Base-by-base conservation (phyloP, 768 basidiomycete genomes). In the Serpula lacrymans region DNA sequence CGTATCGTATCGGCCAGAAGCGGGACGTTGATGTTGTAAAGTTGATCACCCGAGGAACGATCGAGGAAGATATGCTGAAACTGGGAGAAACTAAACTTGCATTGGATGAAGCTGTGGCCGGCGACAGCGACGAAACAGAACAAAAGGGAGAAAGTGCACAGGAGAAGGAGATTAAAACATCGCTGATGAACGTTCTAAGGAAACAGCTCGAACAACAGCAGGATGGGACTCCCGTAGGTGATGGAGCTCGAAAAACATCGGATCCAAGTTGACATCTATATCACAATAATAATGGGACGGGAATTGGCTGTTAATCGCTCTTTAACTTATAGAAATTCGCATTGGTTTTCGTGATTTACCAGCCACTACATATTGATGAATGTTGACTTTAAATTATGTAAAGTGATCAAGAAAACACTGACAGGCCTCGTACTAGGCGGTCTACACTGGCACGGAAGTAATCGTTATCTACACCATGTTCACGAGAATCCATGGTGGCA, bases 1-100 rank as follows among this genome's bases (percentile, higher is more conserved):
- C 93, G 18, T 98, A 97, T 63, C 86, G 96, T 20, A 96, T 99
- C 49, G 95, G 92, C 17, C 93, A 96, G 62, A 91, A 88, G 58
- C 80, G 84, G 37, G 84, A 95, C 49, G 95, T 98, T 8, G 91
- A 95, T 23, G 91, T 98, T 6, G 80, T 97, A 56, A 96, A 95
- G 58, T 73, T 98, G 9, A 91, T 98, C 49, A 86, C 91, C 2
- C 82, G 77, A 45, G 88, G 84, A 3, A 93, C 91, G 2, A 95
- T 97, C 43, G 94, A 97, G 67, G 96, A 99, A 62, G 93, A 96
- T 61, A 98, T 99, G 82, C 68, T 92, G 25, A 77, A 74, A 21
- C 77, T 97, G 14, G 94, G 91, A 7, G 73, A 86, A 62, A 93
- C 90, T 24, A 97, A 97, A 64, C 69, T 97, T 39, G 86, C 85